A percentile compares a stretch with the other conserved stretches of the same genome.
phyloP scores from a whole-genome alignment of 331 rosid species.

The Malus hybrid region DNA sequence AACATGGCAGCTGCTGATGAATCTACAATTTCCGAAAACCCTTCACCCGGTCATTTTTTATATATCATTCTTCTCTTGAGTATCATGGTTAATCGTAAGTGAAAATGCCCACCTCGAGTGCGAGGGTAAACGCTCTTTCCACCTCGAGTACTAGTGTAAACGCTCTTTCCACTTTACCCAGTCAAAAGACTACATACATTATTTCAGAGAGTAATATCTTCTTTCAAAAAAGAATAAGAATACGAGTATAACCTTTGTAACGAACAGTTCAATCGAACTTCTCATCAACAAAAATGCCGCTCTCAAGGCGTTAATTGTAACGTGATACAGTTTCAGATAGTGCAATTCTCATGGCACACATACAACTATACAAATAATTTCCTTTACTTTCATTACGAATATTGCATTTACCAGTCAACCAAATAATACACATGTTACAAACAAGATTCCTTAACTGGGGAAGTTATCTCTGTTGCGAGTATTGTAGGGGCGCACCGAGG shows the following conservation, averaged over 20 bases:
- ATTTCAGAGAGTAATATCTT: neutral
- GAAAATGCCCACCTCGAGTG: neutral
- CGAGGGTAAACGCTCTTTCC: too few species aligned
- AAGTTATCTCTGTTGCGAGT: too few species aligned
- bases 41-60: neutral
- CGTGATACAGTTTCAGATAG: too few species aligned
- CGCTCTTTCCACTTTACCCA: neutral
- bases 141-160: too few species aligned
- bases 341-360: too few species aligned
- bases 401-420: too few species aligned
- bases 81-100: neutral
- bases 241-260: neutral
- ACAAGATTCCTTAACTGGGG: too few species aligned
- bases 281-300: neutral
- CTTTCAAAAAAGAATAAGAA: neutral
- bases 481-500: neutral
- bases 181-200: neutral
- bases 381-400: too few species aligned
- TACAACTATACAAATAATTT: too few species aligned
- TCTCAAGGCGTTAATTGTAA: neutral
- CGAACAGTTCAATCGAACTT: neutral
- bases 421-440: too few species aligned
- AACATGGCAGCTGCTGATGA: neutral
- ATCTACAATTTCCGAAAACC: neutral
- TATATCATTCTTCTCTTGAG: neutral